phyloP scores from a whole-genome alignment of 2,329 filamentous ascomycete genomes.

The Claviceps spartinae region DNA sequence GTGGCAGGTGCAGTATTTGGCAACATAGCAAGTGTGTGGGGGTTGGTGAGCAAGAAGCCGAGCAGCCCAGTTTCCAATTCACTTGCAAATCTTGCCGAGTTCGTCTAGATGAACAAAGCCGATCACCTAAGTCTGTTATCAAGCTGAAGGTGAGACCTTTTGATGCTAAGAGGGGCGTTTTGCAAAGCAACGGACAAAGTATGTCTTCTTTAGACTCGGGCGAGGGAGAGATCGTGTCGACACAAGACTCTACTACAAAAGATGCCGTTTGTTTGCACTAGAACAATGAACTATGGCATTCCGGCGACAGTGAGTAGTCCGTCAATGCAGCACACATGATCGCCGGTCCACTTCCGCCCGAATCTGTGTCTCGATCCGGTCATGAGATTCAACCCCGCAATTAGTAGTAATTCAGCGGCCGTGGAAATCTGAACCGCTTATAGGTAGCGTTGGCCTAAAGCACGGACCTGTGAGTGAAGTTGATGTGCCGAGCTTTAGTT shows the following conservation, averaged over 20 bases:
- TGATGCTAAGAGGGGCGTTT: slow-evolving; percentile 6
- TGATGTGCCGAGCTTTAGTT: background rate
- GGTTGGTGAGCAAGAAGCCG: slow-evolving; percentile 65
- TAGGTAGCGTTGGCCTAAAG: background rate
- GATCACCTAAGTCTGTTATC: slow-evolving; percentile 33
- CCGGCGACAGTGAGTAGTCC: background rate
- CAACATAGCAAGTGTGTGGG: slow-evolving; percentile 89
- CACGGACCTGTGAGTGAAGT: background rate
- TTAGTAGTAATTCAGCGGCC: background rate
- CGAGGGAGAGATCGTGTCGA: background rate
- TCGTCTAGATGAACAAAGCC: slow-evolving; percentile 52
- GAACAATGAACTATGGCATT: background rate
- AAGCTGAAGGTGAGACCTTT: slow-evolving; percentile 33
- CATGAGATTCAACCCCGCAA: background rate
- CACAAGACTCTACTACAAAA: background rate
- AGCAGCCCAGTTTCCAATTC: slow-evolving; percentile 77
- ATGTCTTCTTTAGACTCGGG: background rate
- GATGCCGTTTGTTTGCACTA: background rate
- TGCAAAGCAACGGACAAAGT: slow-evolving; percentile 1
- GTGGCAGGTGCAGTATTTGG: slow-evolving; percentile 90
- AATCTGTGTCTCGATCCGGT: background rate
- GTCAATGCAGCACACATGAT: background rate
- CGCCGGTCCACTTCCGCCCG: background rate
- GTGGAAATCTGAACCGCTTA: background rate
- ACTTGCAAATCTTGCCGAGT: slow-evolving; percentile 66